Base-by-base conservation (phyloP, 1,284 basidiomycete genomes). In the Moesziomyces aphidis region DNA sequence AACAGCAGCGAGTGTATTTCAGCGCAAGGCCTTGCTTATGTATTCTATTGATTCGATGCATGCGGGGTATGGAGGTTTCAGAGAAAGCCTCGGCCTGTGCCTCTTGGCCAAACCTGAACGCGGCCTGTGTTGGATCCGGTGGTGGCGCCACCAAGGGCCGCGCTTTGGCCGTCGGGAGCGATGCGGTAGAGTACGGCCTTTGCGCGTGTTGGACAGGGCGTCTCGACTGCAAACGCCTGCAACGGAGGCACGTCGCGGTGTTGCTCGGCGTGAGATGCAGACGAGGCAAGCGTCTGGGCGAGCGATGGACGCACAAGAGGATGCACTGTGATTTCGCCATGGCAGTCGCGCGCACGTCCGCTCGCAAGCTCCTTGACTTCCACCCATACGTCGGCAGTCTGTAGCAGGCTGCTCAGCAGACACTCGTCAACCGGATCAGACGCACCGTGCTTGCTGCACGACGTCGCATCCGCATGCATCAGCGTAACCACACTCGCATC, bases 281-380 rank as follows among this genome's bases (percentile, higher is more conserved):
- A 23, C 7, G 51, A 8, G 1, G 57, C 21, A 5, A 63, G 42
- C 13, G 61, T 24, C 6, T 62, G 65, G 23, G 73, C 73, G 19
- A 75, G 47, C 0, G 66, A 64, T 15, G 71, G 61, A 23, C 71
- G 53, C 4, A 70, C 67, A 2, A 77, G 61, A 0, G 67, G 63
- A 53, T 77, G 75, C 10, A 77, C 67, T 11, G 67, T 73, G 53
- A 78, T 73, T 47, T 78, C 76, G 23, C 76, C 76, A 50, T 76
- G 67, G 51, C 76, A 78, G 56, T 78, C 76, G 21, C 73, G 61
- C 1, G 76, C 76, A 21, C 76, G 45, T 11, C 76, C 76, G 46
- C 73, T 76, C 15, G 45, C 50, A 13, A 78, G 76, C 44, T 73
- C 70, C 34, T 76, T 76, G 55, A 73, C 66, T n/a, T 78, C 76